Percentiles rank a stretch among this genome's conserved stretches.
Conservation (phyloP, 78 protist species). For the Dictyostelium purpureum region DNA sequence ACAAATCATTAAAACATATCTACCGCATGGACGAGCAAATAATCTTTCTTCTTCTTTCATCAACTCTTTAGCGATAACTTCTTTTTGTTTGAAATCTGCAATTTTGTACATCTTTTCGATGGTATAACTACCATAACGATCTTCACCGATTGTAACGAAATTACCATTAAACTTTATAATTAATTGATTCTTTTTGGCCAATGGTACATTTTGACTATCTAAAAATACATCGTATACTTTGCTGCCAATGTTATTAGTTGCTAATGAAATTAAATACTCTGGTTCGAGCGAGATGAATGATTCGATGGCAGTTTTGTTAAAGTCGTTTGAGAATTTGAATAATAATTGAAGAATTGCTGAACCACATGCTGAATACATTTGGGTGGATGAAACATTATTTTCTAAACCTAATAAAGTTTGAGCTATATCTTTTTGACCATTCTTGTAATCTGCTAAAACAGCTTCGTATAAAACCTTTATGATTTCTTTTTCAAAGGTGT, state of each 20-base stretch:
- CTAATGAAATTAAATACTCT: not conserved
- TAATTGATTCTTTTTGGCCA: slow-evolving; percentile 2
- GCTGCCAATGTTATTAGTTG: slow-evolving; percentile 17
- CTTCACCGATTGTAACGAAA: slow-evolving; percentile 37
- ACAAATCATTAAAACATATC: slow-evolving; percentile 33
- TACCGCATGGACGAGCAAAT: slow-evolving; percentile 35
- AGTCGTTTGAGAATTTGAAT: not conserved
- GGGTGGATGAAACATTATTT: not conserved
- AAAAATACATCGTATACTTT: slow-evolving; percentile 46
- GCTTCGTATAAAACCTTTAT: not conserved
- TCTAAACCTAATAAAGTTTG: not conserved
- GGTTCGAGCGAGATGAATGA: not conserved
- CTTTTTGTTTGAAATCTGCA: slow-evolving; percentile 6
- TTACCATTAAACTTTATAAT: slow-evolving; percentile 12
- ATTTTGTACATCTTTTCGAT: slow-evolving; percentile 53
- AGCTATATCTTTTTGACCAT: not conserved
- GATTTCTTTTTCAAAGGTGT: slow-evolving; percentile 9
- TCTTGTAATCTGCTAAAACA: not conserved
- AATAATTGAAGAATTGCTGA: slow-evolving; percentile 19
- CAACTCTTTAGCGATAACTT: slow-evolving; percentile 20
- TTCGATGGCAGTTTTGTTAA: not conserved
- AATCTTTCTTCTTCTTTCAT: slow-evolving; percentile 14
- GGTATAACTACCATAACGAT: slow-evolving; percentile 25
- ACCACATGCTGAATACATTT: slow-evolving; percentile 48
- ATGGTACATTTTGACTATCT: not conserved